These are phyloP conservation scores for Suhomyces taliae DNA, from an alignment of 1,139 yeast genomes.

Conservation along the genomic window DNA sequence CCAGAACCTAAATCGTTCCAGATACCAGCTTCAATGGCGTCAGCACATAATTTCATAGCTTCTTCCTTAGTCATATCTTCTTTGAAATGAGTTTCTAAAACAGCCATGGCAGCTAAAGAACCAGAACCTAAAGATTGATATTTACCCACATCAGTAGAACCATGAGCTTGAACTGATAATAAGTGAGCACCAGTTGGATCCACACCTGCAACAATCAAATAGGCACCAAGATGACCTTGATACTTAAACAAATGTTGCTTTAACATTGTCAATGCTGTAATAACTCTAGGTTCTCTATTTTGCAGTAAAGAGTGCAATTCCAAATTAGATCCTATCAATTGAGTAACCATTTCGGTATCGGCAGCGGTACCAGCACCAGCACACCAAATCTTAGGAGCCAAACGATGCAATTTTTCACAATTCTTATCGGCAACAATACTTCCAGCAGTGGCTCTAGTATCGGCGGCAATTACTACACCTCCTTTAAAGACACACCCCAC, in stretches of 20 bases:
- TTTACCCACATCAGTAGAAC: constrained; percentile 93
- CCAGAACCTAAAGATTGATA: constrained; percentile 95
- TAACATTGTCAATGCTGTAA: constrained; percentile 87
- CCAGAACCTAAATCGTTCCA: constrained; percentile 99
- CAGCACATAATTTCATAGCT: constrained; percentile 85
- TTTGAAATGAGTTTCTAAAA: constrained; percentile 84
- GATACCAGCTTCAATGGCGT: constrained; percentile 96
- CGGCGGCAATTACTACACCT: constrained; percentile 98
- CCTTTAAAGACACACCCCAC: constrained; percentile 91
- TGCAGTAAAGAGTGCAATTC: constrained; percentile 86
- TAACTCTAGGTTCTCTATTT: constrained; percentile 86
- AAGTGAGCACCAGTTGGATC: constrained; percentile 96
- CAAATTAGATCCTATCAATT: constrained; percentile 83
- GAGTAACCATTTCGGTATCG: constrained; percentile 97
- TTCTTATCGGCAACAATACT: constrained; percentile 96
- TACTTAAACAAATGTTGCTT: constrained; percentile 95
- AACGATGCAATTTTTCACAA: constrained; percentile 91
- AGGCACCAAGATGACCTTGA: constrained; percentile 97
- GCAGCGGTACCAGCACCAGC: constrained; percentile 99
- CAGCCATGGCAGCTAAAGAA: constrained; percentile 99
- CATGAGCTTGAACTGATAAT: constrained; percentile 94
- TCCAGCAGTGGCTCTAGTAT: constrained; percentile 96
- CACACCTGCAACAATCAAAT: constrained; percentile 92
- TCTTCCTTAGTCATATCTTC: constrained; percentile 78
- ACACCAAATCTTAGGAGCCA: constrained; percentile 96